Base-by-base conservation (phyloP, 2,329 filamentous ascomycete genomes). In the Allantophomopsis cytisporea region DNA sequence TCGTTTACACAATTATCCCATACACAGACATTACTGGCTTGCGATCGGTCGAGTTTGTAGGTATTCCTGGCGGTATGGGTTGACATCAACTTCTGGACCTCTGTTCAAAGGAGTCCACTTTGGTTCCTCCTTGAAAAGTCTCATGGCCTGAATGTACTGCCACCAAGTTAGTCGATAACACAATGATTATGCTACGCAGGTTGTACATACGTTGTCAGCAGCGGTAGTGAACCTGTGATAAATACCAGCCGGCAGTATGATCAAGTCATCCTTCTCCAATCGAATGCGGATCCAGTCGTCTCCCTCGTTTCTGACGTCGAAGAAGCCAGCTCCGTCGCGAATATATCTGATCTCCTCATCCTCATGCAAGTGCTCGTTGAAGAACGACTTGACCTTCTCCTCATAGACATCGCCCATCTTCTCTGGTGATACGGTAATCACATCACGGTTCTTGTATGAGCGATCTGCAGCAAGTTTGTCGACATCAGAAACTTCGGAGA, bases 321-420 rank as follows among this genome's bases (percentile, higher is more conserved):
- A 98, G 60, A 83, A 98, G 1, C 91, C 91, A 40, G 75, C 73
- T 0, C 91, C 91, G 44, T 81, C 88, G 23, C 86, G 69, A 49
- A 98, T 88, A 55, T 95, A 98, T 36, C 91, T 71, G 49, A 98
- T 98, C 70, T 98, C 91, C 65, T 98, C 91, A 51, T 98, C 91
- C 65, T 98, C 91, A 58, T 98, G 91, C 52, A 98, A 61, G 60
- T 98, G 91, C 69, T 98, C 91, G 52, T 83, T 60, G 66, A 96
- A 98, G 67, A 98, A 98, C 49, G 63, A 76, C 65, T 86, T 88
- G 46, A 98, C 86, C 62, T 96, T 96, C 46, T 83, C 75, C 62
- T 98, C 89, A 65, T 96, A 98, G 35, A 77, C 63, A 31, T 75
- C 82, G 41, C 86, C 87, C 80, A 96, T 86, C 47, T 77, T 81